phyloP scores from a whole-genome alignment of 495 filamentous ascomycete species.

The Penicillium waksmanii region DNA sequence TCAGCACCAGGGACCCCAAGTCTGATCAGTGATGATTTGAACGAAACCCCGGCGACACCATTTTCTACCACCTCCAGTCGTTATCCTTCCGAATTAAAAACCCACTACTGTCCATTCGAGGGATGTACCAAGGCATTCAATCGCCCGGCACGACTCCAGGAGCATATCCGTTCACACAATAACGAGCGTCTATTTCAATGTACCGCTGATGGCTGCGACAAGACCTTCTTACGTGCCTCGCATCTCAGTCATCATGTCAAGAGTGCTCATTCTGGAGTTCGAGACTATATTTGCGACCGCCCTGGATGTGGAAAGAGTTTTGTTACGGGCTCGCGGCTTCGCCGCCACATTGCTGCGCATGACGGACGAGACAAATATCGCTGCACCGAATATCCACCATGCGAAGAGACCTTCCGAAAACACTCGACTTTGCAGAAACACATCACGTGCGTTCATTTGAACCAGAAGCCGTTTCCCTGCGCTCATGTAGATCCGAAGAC shows the following conservation, averaged over 20 bases:
- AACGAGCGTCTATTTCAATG: conserved; percentile 78
- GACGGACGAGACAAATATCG: conserved; percentile 68
- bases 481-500: conserved; percentile 57
- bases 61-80: conserved; percentile 58
- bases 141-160: conserved; percentile 75
- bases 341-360: conserved; percentile 68
- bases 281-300: conserved; percentile 69
- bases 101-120: conserved; percentile 67
- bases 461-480: conserved; percentile 70
- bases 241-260: conserved; percentile 85
- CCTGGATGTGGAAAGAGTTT: conserved; percentile 80
- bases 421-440: conserved; percentile 85
- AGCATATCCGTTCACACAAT: conserved; percentile 78
- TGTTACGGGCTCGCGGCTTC: conserved; percentile 71
- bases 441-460: conserved; percentile 71
- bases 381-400: conserved; percentile 76
- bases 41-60: conserved; percentile 54
- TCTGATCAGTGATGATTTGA: conserved; percentile 37
- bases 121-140: conserved; percentile 85
- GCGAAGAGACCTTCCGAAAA: conserved; percentile 82
- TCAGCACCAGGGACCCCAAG: conserved; percentile 35
- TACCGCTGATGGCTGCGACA: conserved; percentile 68
- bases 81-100: conserved; percentile 73
- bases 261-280: conserved; percentile 73
- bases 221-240: conserved; percentile 78